Conservation (phyloP, 164 flowering plant species). For the Vitis labrusca region DNA sequence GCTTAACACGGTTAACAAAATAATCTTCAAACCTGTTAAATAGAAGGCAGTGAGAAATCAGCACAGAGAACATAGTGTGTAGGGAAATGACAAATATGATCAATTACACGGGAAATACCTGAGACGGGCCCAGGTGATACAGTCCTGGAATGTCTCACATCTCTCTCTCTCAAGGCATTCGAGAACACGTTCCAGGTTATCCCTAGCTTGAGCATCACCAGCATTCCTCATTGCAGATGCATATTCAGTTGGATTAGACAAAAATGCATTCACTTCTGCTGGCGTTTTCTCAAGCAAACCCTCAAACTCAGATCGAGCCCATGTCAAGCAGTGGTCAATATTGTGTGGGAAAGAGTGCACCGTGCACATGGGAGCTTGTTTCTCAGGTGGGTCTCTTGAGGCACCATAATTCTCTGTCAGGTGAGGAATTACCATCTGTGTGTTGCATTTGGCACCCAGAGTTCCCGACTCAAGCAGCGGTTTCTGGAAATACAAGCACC, state of each 20-base stretch:
- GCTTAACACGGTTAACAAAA: slow-evolving; percentile 77
- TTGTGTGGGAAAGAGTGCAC: slow-evolving; percentile 93
- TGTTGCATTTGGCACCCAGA: slow-evolving; percentile 88
- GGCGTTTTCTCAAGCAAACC: slow-evolving; percentile 94
- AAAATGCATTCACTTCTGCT: slow-evolving; percentile 77
- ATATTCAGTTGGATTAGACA: slow-evolving; percentile 68
- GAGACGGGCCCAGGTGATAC: slow-evolving; percentile 82
- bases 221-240: slow-evolving; percentile 57
- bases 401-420: slow-evolving; percentile 89
- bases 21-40: slow-evolving; percentile 77
- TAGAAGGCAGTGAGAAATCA: not conserved
- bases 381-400: slow-evolving; percentile 90
- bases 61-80: not conserved
- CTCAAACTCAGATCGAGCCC: slow-evolving; percentile 96
- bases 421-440: slow-evolving; percentile 92
- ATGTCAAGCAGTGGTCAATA: slow-evolving; percentile 88
- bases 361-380: slow-evolving; percentile 95
- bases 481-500: slow-evolving; percentile 86
- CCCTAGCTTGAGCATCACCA: slow-evolving; percentile 91
- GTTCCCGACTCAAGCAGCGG: slow-evolving; percentile 92
- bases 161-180: slow-evolving; percentile 75
- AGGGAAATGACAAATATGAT: not conserved
- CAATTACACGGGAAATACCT: slow-evolving; percentile 38
- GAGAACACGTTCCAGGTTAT: slow-evolving; percentile 71
- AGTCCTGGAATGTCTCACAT: slow-evolving; percentile 78